phyloP scores from a whole-genome alignment of 805 yeast genomes.

The Yamadazyma tumulicola region DNA sequence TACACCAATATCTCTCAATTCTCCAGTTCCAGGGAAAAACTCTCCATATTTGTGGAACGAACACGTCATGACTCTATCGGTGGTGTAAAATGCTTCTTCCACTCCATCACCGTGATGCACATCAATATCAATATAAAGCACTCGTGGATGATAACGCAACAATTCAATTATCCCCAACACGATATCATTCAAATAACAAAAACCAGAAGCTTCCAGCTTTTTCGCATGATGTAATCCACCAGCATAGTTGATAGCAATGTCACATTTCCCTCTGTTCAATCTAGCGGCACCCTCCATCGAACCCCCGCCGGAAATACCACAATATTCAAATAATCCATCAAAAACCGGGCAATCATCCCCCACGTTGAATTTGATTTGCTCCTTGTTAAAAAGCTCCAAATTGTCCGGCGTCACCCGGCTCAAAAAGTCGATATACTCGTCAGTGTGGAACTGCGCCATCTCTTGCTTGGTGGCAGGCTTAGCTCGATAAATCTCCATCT shows the following conservation, averaged over 20 bases:
- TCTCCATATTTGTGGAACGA: constrained; percentile 96
- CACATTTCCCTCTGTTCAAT: constrained; percentile 82
- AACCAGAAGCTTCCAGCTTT: constrained; percentile 91
- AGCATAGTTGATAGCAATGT: constrained; percentile 93
- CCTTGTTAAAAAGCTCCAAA: constrained; percentile 80
- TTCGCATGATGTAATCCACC: constrained; percentile 99
- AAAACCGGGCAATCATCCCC: constrained; percentile 97
- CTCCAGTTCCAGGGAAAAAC: constrained; percentile 97
- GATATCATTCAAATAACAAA: constrained; percentile 93
- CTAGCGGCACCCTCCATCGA: constrained; percentile 92
- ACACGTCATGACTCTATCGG: constrained; percentile 95
- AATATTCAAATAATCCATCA: constrained; percentile 91
- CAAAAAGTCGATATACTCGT: constrained; percentile 91
- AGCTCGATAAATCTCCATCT: constrained; percentile 96
- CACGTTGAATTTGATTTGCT: constrained; percentile 87
- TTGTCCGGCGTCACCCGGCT: constrained; percentile 91
- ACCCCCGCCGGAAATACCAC: constrained; percentile 89
- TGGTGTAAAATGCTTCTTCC: constrained; percentile 93
- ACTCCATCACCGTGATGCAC: constrained; percentile 99
- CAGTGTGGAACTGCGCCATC: constrained; percentile 97
- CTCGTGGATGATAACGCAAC: constrained; percentile 86
- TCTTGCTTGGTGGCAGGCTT: constrained; percentile 98
- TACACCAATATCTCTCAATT: constrained; percentile 83
- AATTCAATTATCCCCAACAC: constrained; percentile 85
- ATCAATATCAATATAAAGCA: constrained; percentile 89